A percentile compares a stretch with the other conserved stretches of the same genome.
Conservation (phyloP, 2,329 filamentous ascomycete species). For the Fusarium ambrosium region DNA sequence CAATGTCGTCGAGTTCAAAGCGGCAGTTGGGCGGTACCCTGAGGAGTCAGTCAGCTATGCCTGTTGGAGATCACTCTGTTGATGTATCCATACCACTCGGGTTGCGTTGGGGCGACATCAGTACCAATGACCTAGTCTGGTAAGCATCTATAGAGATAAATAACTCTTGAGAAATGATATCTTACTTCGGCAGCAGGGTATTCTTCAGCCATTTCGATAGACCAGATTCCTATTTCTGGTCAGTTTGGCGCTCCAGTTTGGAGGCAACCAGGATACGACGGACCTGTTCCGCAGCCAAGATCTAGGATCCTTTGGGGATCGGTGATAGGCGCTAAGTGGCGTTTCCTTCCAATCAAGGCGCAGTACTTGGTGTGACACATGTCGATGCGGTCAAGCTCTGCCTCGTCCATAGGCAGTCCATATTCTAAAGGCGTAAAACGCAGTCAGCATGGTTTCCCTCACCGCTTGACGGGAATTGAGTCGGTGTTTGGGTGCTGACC, state of each 20-base stretch:
- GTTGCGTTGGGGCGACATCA: constrained; percentile 41
- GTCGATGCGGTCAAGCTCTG: constrained; percentile 58
- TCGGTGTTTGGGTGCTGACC: constrained; percentile 33
- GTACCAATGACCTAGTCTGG: constrained; percentile 33
- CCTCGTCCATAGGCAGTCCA: constrained; percentile 57
- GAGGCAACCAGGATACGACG: neutral
- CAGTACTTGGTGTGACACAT: constrained; percentile 55
- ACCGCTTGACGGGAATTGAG: neutral
- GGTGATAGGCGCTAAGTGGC: constrained; percentile 41
- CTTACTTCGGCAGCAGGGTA: constrained; percentile 34
- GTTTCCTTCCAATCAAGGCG: constrained; percentile 46
- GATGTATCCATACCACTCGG: constrained; percentile 27
- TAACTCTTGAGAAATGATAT: neutral
- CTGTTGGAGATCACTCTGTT: neutral
- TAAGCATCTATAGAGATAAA: neutral
- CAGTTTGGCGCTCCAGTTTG: neutral
- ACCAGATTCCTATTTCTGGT: constrained; percentile 47
- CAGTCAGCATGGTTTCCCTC: neutral
- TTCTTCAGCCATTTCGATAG: constrained; percentile 55
- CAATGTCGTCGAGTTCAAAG: constrained; percentile 56
- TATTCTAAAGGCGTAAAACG: constrained; percentile 48
- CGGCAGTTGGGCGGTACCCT: constrained; percentile 55
- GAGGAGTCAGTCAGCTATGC: constrained; percentile 29
- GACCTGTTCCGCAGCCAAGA: constrained; percentile 50
- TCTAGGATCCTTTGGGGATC: constrained; percentile 48